phyloP scores from a whole-genome alignment of 768 basidiomycete species.

The Tulasnella calospora region DNA sequence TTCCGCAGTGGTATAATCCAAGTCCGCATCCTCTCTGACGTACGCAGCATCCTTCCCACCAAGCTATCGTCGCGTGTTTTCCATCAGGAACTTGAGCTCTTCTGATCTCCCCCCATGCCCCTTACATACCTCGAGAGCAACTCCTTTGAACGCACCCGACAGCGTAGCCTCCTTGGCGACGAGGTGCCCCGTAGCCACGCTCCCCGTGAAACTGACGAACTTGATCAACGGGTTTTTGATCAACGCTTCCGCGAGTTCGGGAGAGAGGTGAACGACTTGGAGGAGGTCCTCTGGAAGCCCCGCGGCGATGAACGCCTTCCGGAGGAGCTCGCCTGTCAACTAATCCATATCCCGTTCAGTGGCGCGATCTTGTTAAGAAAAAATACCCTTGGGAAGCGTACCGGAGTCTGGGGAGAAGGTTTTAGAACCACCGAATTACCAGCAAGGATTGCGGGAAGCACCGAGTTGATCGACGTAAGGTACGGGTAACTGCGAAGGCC shows the following conservation, averaged over 20 bases:
- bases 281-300: slow-evolving; percentile 73
- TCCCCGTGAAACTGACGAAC: slow-evolving; percentile 90
- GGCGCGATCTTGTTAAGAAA: background rate
- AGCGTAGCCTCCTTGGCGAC: slow-evolving; percentile 66
- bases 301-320: slow-evolving; percentile 59
- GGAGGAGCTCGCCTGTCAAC: slow-evolving; percentile 76
- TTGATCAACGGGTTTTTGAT: slow-evolving; percentile 62
- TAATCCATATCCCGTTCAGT: slow-evolving; percentile 2
- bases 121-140: slow-evolving; percentile 65
- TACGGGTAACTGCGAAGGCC: slow-evolving; percentile 65
- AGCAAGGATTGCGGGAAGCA: slow-evolving; percentile 85
- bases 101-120: background rate
- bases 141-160: slow-evolving; percentile 73
- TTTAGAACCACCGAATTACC: slow-evolving; percentile 89
- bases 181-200: slow-evolving; percentile 67
- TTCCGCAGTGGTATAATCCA: slow-evolving; percentile 75
- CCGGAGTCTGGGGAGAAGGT: slow-evolving; percentile 93
- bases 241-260: slow-evolving; percentile 53
- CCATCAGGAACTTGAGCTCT: background rate
- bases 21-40: slow-evolving; percentile 78
- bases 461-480: slow-evolving; percentile 83
- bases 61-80: slow-evolving; percentile 49
- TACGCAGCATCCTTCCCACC: slow-evolving; percentile 99
- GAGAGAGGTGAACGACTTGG: slow-evolving; percentile 70
- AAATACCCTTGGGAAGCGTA: slow-evolving; percentile 19